Conservation (phyloP, 805 yeast species). For the Lachancea quebecensis region DNA sequence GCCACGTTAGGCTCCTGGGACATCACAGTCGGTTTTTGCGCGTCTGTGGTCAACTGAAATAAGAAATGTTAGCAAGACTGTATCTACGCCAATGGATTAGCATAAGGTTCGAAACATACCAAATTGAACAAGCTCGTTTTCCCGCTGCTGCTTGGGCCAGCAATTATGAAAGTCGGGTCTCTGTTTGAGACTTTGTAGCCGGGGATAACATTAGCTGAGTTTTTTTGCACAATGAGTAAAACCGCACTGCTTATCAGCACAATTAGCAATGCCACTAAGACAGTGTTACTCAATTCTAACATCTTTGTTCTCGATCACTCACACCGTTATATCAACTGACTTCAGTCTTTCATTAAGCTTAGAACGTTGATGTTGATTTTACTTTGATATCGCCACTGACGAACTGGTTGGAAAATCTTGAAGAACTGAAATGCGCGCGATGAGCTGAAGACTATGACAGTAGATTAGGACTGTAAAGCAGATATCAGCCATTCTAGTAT, state of each 20-base stretch:
- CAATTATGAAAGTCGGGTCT: conserved; percentile 51
- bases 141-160: conserved; percentile 61
- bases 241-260: conserved; percentile 17
- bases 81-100: neutral
- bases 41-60: conserved; percentile 23
- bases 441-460: neutral
- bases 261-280: conserved; percentile 13
- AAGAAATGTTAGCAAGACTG: neutral
- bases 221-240: conserved; percentile 13
- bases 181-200: conserved; percentile 12
- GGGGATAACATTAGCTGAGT: conserved; percentile 12
- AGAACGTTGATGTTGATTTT: too few relatives aligned
- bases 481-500: too few relatives aligned
- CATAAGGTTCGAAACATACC: conserved; percentile 9
- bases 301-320: neutral
- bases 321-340: too few relatives aligned
- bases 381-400: neutral
- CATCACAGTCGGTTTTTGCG: conserved; percentile 37
- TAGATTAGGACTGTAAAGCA: too few relatives aligned
- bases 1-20: conserved; percentile 44
- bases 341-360: too few relatives aligned
- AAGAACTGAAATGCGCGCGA: neutral
- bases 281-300: conserved; percentile 8
- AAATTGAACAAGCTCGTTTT: conserved; percentile 51
- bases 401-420: neutral